Conservation (phyloP, 2,329 filamentous ascomycete genomes). For the Knufia petricola region DNA sequence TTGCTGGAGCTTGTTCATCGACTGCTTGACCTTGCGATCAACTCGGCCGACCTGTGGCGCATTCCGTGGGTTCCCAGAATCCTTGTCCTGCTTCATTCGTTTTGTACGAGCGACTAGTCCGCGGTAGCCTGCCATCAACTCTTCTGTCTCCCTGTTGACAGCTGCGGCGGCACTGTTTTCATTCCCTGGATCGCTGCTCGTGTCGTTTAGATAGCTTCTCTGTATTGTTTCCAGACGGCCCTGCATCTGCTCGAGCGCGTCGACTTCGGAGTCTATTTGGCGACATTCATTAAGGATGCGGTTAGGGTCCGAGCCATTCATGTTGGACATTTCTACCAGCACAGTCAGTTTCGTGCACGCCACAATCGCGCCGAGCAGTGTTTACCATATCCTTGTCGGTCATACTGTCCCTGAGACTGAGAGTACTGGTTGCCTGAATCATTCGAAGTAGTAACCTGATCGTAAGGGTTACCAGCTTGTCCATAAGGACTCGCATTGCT, state of each 20-base stretch:
- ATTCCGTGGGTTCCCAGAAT: slow-evolving; percentile 64
- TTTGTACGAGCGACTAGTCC: slow-evolving; percentile 70
- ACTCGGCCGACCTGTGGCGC: slow-evolving; percentile 70
- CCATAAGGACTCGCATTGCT: slow-evolving; percentile 10
- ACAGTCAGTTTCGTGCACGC: slow-evolving; percentile 7
- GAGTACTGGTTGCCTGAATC: slow-evolving; percentile 36
- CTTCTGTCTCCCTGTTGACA: slow-evolving; percentile 64
- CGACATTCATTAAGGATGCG: slow-evolving; percentile 76
- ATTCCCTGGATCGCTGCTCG: too few species aligned
- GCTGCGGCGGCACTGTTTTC: too few species aligned
- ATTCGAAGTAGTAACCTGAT: slow-evolving; percentile 11
- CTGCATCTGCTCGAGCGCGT: slow-evolving; percentile 62
- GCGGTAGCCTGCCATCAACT: slow-evolving; percentile 77
- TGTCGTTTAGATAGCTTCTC: slow-evolving; percentile 62
- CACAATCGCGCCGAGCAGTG: slow-evolving; percentile 1
- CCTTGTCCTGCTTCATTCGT: slow-evolving; percentile 70
- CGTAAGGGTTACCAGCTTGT: slow-evolving; percentile 17
- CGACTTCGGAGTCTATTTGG: slow-evolving; percentile 67
- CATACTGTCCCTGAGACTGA: slow-evolving; percentile 28
- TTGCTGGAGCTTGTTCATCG: slow-evolving; percentile 72
- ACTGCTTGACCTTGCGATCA: slow-evolving; percentile 67
- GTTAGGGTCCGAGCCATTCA: slow-evolving; percentile 51
- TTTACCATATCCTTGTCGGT: slow-evolving; percentile 26
- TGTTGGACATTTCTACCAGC: slow-evolving; percentile 34
- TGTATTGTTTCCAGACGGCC: slow-evolving; percentile 63